phyloP scores from a whole-genome alignment of 805 yeast species.

The Candida sakaeoensis region DNA sequence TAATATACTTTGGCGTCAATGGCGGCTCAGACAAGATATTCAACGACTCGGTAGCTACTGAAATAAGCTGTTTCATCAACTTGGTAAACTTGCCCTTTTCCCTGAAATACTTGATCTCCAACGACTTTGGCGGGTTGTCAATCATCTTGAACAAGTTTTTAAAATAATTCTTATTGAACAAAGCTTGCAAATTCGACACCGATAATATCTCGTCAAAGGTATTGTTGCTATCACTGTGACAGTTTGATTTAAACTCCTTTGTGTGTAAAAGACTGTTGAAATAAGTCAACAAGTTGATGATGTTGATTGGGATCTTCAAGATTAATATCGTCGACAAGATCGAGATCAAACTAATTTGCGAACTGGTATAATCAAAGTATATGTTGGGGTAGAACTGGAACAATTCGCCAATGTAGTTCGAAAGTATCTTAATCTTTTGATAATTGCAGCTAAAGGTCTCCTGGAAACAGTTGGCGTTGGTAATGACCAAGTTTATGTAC shows the following conservation, averaged over 20 bases:
- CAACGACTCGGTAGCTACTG: constrained; percentile 27
- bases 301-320: constrained; percentile 29
- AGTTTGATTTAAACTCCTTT: constrained; percentile 20
- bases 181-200: constrained; percentile 13
- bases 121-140: constrained; percentile 44
- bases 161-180: constrained; percentile 16
- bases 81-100: constrained; percentile 31
- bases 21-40: constrained; percentile 13
- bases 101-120: constrained; percentile 43
- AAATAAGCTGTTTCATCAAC: constrained; percentile 34
- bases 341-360: constrained; percentile 47
- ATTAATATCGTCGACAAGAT: constrained; percentile 28
- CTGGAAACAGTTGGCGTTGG: constrained; percentile 11
- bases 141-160: constrained; percentile 28
- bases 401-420: constrained; percentile 63
- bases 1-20: constrained; percentile 28
- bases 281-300: constrained; percentile 17
- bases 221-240: constrained; percentile 21
- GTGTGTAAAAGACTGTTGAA: constrained; percentile 16
- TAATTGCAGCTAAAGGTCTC: constrained; percentile 20
- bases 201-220: constrained; percentile 18
- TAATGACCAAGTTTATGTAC: constrained; percentile 42
- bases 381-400: constrained; percentile 59
- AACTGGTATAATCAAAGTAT: constrained; percentile 53
- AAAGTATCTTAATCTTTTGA: constrained; percentile 50